These are phyloP conservation scores for Agaricus sinodeliciosus DNA, from an alignment of 768 basidiomycete species.

Conservation along the genomic window DNA sequence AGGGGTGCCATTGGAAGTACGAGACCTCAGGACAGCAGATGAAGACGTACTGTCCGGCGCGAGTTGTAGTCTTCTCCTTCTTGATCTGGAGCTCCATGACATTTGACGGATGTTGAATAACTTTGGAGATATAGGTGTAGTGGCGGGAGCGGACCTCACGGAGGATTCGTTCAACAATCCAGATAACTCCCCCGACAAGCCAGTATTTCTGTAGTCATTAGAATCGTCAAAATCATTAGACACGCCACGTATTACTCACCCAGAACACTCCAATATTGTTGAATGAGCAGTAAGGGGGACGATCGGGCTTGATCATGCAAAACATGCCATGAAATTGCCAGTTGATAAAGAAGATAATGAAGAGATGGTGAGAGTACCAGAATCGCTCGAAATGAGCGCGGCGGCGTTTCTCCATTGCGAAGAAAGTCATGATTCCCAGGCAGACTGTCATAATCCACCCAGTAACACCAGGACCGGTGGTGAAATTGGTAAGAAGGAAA, in stretches of 20 bases:
- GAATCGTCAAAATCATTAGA: constrained; percentile 5
- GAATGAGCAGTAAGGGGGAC: constrained; percentile 80
- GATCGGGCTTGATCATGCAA: constrained; percentile 93
- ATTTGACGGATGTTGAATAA: constrained; percentile 91
- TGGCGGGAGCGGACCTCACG: constrained; percentile 91
- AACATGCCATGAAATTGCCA: constrained; percentile 98
- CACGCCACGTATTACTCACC: constrained; percentile 41
- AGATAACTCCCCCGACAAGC: constrained; percentile 82
- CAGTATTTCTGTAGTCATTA: constrained; percentile 63
- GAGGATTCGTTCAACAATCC: constrained; percentile 82
- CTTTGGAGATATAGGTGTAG: constrained; percentile 87
- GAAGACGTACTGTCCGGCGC: constrained; percentile 93
- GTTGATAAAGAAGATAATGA: constrained; percentile 85
- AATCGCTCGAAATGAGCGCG: constrained; percentile 80
- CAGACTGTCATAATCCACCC: constrained; percentile 84
- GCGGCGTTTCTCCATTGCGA: constrained; percentile 74
- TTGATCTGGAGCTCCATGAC: constrained; percentile 97
- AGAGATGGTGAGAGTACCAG: constrained; percentile 87
- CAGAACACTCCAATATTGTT: constrained; percentile 92
- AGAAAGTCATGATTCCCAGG: constrained; percentile 79
- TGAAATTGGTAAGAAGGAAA: constrained; percentile 78
- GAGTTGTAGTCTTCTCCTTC: constrained; percentile 81
- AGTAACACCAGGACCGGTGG: constrained; percentile 74
- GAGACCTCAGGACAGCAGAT: constrained; percentile 85
- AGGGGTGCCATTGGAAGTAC: constrained; percentile 97